Base-by-base conservation (phyloP, 2,329 filamentous ascomycete species). In the Alternaria sp. region DNA sequence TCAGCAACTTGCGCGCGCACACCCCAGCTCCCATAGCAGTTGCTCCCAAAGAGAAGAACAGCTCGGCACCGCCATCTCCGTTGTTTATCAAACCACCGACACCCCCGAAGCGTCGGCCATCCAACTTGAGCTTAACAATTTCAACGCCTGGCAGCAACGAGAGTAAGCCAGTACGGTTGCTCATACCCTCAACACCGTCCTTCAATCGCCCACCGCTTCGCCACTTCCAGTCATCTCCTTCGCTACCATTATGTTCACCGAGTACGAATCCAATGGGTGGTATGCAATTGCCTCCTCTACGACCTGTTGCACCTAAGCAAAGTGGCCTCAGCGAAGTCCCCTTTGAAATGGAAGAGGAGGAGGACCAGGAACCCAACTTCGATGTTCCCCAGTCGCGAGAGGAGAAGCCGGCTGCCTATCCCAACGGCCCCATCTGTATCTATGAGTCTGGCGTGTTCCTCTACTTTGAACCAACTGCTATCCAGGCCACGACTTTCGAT, bases 11-110 rank as follows among this genome's bases (percentile, higher is more conserved):
- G 21, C 84, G 86, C 6, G 77, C 54, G 76, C 85, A 57, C 73
- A 71, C 72, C 1, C 71, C 89, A 85, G 57, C 90, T 83, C 85
- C 73, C 77, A 86, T 69, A 80, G 68, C 84, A 10, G 81, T 83
- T 1, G 80, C 87, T 57, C 82, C 85, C 11, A 79, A 81, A 13
- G 76, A 81, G 25, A 76, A 77, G 62, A 77, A 77, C 46, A 77
- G 81, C 45, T 88, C 89, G 0, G 91, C 92, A 44, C 90, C 92
- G 7, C 85, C 88, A 3, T 92, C 91, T 3, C 91, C 91, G 5
- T 88, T 88, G 2, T 96, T 96, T 75, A 93, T 94, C 73, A 93
- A 93, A 78, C 92, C 92, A 9, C 87, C 86, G 47, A 91, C 92
- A 47, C 90, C 91, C 74, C 89, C 77, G 4, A 83, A 85, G 67